phyloP scores from a whole-genome alignment of 768 basidiomycete genomes.

The Chalciporus chontae region DNA sequence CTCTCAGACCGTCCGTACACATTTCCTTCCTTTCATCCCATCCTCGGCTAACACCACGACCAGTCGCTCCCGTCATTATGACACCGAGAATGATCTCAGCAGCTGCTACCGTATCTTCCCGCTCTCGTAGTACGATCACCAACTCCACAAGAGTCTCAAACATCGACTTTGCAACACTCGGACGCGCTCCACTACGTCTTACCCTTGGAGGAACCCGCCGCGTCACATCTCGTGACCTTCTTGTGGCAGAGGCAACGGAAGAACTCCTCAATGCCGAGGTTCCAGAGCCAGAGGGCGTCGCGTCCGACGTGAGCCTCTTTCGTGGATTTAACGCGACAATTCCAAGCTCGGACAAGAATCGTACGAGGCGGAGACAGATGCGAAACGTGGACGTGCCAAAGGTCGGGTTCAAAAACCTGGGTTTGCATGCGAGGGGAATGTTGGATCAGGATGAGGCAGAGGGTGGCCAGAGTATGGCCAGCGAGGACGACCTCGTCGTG shows the following conservation, averaged over 20 bases:
- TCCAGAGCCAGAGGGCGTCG: slow-evolving; percentile 69
- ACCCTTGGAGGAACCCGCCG: slow-evolving; percentile 60
- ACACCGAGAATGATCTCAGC: slow-evolving; percentile 79
- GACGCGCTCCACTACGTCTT: slow-evolving; percentile 71
- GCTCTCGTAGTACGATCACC: slow-evolving; percentile 35
- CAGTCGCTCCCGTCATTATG: slow-evolving; percentile 86
- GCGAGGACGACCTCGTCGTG: slow-evolving; percentile 73
- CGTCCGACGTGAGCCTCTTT: slow-evolving; percentile 73
- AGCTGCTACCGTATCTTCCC: slow-evolving; percentile 63
- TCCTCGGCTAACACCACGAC: background rate
- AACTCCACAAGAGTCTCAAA: slow-evolving; percentile 30
- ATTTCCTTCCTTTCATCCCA: background rate
- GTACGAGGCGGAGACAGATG: slow-evolving; percentile 71
- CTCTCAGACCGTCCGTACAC: slow-evolving; percentile 64
- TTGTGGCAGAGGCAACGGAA: slow-evolving; percentile 78
- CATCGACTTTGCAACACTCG: slow-evolving; percentile 74
- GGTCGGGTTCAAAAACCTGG: slow-evolving; percentile 76
- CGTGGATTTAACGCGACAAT: slow-evolving; percentile 95
- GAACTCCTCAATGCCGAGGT: slow-evolving; percentile 70
- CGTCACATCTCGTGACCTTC: slow-evolving; percentile 78
- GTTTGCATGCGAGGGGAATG: slow-evolving; percentile 74
- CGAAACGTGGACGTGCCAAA: slow-evolving; percentile 74
- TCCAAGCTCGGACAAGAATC: slow-evolving; percentile 80
- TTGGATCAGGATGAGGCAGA: slow-evolving; percentile 45
- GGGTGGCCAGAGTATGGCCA: slow-evolving; percentile 60